Evolutionary conservation across 2,329 filamentous ascomycete species (phyloP).

Genomic region (Aspergillus proliferans): DNA sequence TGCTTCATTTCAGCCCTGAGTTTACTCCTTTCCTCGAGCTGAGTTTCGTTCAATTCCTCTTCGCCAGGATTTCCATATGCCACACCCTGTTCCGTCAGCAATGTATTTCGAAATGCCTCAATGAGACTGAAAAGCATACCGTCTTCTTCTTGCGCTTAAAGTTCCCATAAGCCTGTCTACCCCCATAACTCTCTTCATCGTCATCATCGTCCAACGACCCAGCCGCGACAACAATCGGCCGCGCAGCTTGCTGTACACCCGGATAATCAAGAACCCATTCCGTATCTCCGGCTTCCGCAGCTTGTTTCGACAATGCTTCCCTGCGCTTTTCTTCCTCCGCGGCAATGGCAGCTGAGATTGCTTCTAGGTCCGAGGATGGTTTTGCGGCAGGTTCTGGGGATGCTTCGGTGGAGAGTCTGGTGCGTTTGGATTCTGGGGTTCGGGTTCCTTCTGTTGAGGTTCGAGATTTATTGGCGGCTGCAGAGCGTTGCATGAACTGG

Average conservation of each 20-base stretch:
- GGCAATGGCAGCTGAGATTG: slow-evolving; percentile 35
- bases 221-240: slow-evolving; percentile 26
- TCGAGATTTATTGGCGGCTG: slow-evolving; percentile 50
- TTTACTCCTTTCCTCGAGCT: slow-evolving; percentile 6
- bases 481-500: slow-evolving; percentile 85
- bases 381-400: slow-evolving; percentile 15
- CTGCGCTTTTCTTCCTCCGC: slow-evolving; percentile 37
- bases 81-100: neutral
- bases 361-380: slow-evolving; percentile 31
- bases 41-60: slow-evolving; percentile 1
- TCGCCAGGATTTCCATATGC: slow-evolving; percentile 1
- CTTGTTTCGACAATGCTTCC: slow-evolving; percentile 34
- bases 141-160: slow-evolving; percentile 29
- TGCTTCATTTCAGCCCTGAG: slow-evolving; percentile 8
- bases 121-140: slow-evolving; percentile 13
- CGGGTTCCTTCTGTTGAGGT: slow-evolving; percentile 41
- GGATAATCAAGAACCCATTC: slow-evolving; percentile 39
- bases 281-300: slow-evolving; percentile 38
- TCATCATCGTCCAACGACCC: slow-evolving; percentile 30
- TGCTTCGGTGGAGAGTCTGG: slow-evolving; percentile 23
- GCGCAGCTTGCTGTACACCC: slow-evolving; percentile 10
- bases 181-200: slow-evolving; percentile 22
- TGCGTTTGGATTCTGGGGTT: slow-evolving; percentile 30
- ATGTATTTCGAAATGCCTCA: too few species aligned
- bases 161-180: slow-evolving; percentile 33